Conservation (phyloP, 352 stramenopile species). For the Phytopythium cucurbitacearum region DNA sequence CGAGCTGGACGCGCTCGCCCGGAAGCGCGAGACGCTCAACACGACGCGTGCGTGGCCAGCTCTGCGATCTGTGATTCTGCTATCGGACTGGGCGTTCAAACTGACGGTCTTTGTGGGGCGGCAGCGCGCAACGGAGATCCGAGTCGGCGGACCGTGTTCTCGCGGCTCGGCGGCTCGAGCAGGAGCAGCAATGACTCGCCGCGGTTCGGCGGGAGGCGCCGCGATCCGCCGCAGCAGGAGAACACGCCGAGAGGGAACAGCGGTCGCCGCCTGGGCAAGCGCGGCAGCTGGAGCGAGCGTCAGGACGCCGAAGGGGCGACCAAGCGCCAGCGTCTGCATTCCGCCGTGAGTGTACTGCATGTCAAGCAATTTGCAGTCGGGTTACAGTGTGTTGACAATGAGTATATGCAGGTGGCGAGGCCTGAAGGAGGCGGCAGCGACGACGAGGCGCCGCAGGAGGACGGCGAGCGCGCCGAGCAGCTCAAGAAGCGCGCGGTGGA, state of each 20-base stretch:
- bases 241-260: constrained; percentile 17
- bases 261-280: constrained; percentile 23
- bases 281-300: constrained; percentile 5
- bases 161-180: constrained; percentile 17
- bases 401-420: not conserved
- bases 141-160: constrained; percentile 21
- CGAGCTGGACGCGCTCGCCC: constrained; percentile 46
- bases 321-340: constrained; percentile 46
- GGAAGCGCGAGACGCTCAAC: constrained; percentile 46
- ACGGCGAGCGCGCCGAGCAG: constrained; percentile 20
- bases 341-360: constrained; percentile 11
- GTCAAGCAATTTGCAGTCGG: not conserved
- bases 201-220: constrained; percentile 10
- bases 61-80: not conserved
- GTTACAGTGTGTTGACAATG: not conserved
- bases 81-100: not conserved
- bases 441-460: constrained; percentile 6
- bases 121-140: not conserved
- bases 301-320: constrained; percentile 8
- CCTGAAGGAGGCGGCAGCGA: not conserved
- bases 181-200: constrained; percentile 9
- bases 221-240: constrained; percentile 24
- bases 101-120: not conserved
- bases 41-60: constrained; percentile 17
- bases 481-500: constrained; percentile 50